Conservation (phyloP, 306 rosid genomes). For the Arachis stenosperma region DNA sequence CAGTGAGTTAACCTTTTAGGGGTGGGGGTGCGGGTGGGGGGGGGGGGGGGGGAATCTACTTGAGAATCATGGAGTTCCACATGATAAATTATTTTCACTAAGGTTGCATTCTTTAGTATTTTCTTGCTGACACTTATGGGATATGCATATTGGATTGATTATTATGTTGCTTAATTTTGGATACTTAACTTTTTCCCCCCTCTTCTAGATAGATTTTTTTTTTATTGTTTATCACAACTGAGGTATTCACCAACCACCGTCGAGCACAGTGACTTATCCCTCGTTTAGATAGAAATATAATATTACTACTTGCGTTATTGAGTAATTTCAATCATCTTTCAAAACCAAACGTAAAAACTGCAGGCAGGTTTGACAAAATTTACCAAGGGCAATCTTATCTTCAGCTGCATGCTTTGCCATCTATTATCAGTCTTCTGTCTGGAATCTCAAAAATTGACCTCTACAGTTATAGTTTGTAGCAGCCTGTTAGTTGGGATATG, state of each 20-base stretch:
- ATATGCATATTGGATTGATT: constrained; percentile 23
- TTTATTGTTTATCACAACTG: too few relatives aligned
- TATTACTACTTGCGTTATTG: not conserved
- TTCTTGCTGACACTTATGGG: constrained; percentile 25
- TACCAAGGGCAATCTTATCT: constrained; percentile 3
- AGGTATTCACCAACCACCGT: too few relatives aligned
- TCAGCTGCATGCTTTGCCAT: constrained; percentile 21
- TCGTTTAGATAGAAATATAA: constrained; percentile 18
- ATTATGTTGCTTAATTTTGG: constrained; percentile 22
- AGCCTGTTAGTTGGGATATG: constrained; percentile 4
- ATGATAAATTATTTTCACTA: constrained; percentile 25
- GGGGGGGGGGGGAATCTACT: not conserved
- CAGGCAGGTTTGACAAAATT: not conserved
- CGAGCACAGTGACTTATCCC: too few relatives aligned
- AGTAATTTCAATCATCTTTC: constrained; percentile 19
- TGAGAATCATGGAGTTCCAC: constrained; percentile 10
- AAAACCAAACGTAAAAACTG: constrained; percentile 17
- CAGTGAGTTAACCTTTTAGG: not conserved
- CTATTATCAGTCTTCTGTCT: constrained; percentile 23
- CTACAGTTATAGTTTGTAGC: constrained; percentile 16
- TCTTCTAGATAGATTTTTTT: too few relatives aligned
- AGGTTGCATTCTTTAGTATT: constrained; percentile 11
- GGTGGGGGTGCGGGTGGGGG: not conserved
- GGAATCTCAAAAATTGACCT: constrained; percentile 18
- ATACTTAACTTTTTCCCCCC: not conserved